Conservation (phyloP, 163 green algal species). For the Chlorella variabilis region DNA sequence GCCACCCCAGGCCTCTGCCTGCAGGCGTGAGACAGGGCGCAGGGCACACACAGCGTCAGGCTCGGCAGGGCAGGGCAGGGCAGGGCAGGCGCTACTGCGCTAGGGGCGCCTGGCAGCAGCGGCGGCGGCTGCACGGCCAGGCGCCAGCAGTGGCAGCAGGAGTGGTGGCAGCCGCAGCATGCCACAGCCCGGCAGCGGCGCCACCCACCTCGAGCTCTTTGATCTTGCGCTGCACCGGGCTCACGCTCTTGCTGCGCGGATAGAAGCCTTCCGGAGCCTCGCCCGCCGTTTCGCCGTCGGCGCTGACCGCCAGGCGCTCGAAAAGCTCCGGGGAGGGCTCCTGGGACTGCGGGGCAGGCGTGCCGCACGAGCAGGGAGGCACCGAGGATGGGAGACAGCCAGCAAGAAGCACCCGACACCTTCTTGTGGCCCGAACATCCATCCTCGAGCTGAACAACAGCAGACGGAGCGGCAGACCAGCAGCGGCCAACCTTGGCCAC, state of each 20-base stretch:
- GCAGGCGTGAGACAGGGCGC: background rate
- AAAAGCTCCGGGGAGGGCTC: conserved; percentile 28
- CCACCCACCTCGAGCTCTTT: conserved; percentile 25
- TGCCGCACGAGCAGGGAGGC: background rate
- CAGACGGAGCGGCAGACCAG: background rate
- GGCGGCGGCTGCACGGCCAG: too few species aligned
- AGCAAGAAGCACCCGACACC: too few species aligned
- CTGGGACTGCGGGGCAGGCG: background rate
- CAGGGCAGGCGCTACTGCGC: too few species aligned
- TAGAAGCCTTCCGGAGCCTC: background rate
- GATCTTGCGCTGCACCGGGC: conserved; percentile 35
- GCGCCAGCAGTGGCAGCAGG: too few species aligned
- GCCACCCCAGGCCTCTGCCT: conserved; percentile 32
- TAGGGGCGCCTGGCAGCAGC: too few species aligned
- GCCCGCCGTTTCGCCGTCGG: background rate
- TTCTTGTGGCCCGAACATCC: too few species aligned
- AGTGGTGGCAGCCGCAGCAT: too few species aligned
- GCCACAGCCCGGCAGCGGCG: too few species aligned
- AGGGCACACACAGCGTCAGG: background rate
- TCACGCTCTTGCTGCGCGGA: conserved; percentile 8
- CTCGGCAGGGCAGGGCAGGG: too few species aligned
- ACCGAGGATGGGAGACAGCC: background rate
- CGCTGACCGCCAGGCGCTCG: background rate
- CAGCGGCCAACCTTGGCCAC: background rate
- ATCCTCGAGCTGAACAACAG: too few species aligned